A percentile compares a stretch with the other conserved stretches of the same genome.
Evolutionary conservation across 441 rosid genomes (phyloP).

Genomic region (Pelargonium australe): DNA sequence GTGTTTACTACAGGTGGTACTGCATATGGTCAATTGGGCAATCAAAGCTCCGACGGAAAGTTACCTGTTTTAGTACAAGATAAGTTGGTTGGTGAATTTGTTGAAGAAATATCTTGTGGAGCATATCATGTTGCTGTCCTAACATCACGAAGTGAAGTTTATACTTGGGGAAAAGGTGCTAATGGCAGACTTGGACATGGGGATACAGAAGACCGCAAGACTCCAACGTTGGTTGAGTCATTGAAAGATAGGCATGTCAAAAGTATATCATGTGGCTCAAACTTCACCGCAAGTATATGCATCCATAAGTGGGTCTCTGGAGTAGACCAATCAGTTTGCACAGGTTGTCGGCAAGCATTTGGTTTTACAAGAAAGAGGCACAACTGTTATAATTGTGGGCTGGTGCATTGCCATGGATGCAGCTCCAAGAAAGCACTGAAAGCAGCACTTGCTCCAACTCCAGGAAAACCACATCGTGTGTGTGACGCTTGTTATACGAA

Average conservation of each 20-base stretch:
- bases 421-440: conserved; percentile 73
- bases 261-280: conserved; percentile 77
- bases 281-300: conserved; percentile 85
- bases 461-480: conserved; percentile 77
- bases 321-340: conserved; percentile 90
- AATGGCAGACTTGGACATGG: conserved; percentile 97
- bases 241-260: conserved; percentile 94
- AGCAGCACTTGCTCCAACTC: conserved; percentile 97
- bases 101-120: conserved; percentile 91
- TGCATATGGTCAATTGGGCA: conserved; percentile 93
- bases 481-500: conserved; percentile 79
- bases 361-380: conserved; percentile 90
- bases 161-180: conserved; percentile 96
- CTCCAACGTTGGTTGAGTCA: conserved; percentile 73
- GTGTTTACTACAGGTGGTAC: conserved; percentile 89
- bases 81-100: conserved; percentile 68
- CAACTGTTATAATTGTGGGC: conserved; percentile 93
- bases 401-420: conserved; percentile 85
- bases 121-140: conserved; percentile 90
- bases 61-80: conserved; percentile 78
- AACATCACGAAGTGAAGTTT: conserved; percentile 86
- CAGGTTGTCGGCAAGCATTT: conserved; percentile 88
- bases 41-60: conserved; percentile 78
- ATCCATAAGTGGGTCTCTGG: conserved; percentile 94
- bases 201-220: conserved; percentile 74